These are phyloP conservation scores for Fraxinus floribunda DNA, from an alignment of 305 asterid species.

Conservation along the genomic window DNA sequence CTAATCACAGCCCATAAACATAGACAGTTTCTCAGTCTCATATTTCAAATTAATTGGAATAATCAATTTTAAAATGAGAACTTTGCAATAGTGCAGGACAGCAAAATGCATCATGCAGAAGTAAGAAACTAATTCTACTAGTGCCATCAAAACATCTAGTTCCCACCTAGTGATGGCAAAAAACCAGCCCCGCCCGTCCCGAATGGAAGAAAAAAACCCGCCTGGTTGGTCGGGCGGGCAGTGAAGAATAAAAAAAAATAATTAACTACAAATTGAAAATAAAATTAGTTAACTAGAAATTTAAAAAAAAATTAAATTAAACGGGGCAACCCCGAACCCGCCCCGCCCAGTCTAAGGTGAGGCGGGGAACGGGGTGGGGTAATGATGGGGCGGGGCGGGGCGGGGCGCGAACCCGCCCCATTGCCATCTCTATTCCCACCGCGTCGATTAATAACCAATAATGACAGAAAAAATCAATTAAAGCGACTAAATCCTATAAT, in stretches of 20 bases:
- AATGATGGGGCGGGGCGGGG: too few species aligned
- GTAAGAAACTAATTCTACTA: neutral
- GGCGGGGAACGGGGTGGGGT: too few species aligned
- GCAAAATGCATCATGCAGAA: neutral
- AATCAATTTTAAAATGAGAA: neutral
- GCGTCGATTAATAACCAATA: neutral
- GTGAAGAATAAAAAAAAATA: too few species aligned
- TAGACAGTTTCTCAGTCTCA: neutral
- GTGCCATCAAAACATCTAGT: neutral
- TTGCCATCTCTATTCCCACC: neutral
- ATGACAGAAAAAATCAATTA: neutral
- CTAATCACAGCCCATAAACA: neutral
- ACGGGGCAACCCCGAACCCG: too few species aligned
- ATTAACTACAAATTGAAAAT: too few species aligned
- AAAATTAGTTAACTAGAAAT: too few species aligned
- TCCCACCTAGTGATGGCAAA: neutral
- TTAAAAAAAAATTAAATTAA: too few species aligned
- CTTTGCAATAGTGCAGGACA: neutral
- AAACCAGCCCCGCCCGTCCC: too few species aligned
- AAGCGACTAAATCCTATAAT: neutral
- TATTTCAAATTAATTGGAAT: neutral
- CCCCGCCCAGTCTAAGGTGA: too few species aligned
- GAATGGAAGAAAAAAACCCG: too few species aligned
- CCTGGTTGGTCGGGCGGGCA: too few species aligned
- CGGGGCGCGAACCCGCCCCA: too few species aligned